Conservation (phyloP, 345 rosid species). For the Linum trigynum region DNA sequence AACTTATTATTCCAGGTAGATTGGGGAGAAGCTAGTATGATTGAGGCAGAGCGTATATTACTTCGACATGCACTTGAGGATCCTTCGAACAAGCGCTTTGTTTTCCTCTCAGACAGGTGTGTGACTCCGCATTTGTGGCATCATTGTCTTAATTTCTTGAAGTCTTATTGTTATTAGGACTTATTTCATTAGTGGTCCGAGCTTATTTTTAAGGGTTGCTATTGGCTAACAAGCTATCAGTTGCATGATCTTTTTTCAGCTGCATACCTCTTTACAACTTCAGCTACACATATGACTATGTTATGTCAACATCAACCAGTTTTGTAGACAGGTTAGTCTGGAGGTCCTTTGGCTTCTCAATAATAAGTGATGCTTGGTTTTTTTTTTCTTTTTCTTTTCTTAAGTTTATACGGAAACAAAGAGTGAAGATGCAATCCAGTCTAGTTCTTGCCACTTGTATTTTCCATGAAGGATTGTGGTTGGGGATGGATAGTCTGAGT, state of each 20-base stretch:
- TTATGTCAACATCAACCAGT: slow-evolving; percentile 82
- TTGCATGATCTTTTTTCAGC: slow-evolving; percentile 53
- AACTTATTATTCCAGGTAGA: slow-evolving; percentile 54
- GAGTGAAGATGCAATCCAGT: too few species aligned
- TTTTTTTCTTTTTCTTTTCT: too few species aligned
- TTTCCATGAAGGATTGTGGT: not conserved
- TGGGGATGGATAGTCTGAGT: not conserved
- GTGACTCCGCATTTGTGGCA: not conserved
- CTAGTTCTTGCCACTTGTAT: too few species aligned
- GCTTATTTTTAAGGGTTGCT: too few species aligned
- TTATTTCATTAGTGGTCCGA: too few species aligned
- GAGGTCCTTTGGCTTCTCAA: not conserved
- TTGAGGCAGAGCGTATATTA: slow-evolving; percentile 87
- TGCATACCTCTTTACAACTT: slow-evolving; percentile 94
- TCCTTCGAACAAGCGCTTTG: slow-evolving; percentile 66
- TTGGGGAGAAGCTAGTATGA: slow-evolving; percentile 96
- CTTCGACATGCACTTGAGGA: slow-evolving; percentile 83
- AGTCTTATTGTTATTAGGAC: not conserved
- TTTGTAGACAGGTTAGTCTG: slow-evolving; percentile 88
- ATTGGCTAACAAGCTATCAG: slow-evolving; percentile 21
- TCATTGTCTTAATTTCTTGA: not conserved
- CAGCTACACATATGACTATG: slow-evolving; percentile 79
- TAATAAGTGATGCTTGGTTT: not conserved
- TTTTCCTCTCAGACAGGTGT: slow-evolving; percentile 94
- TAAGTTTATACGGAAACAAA: too few species aligned